A percentile compares a stretch with the other conserved stretches of the same genome.
These are phyloP conservation scores for Diospyros lotus DNA, from an alignment of 148 eudicot species.

Conservation along the genomic window DNA sequence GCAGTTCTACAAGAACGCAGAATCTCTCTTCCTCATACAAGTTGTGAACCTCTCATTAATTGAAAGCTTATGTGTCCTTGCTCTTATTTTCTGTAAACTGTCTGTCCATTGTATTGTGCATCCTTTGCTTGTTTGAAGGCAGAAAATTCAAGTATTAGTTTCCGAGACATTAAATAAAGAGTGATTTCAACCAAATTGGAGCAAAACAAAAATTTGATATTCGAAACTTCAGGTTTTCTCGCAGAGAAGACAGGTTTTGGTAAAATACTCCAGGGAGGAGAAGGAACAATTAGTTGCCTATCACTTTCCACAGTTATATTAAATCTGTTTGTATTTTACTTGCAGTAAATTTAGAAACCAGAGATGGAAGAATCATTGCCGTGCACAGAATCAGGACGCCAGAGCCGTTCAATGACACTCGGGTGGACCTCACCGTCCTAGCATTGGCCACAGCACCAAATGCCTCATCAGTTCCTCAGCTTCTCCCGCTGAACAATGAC, in stretches of 20 bases:
- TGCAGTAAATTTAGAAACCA: constrained; percentile 39
- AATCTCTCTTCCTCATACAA: too few relatives aligned
- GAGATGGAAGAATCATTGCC: constrained; percentile 31
- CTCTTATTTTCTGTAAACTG: too few relatives aligned
- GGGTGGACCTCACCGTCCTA: constrained; percentile 20
- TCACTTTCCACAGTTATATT: not conserved
- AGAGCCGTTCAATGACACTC: constrained; percentile 16
- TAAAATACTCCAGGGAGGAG: not conserved
- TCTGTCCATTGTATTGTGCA: too few relatives aligned
- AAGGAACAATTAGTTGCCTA: not conserved
- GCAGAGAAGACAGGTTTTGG: not conserved
- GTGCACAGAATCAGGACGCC: not conserved
- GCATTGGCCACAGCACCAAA: constrained; percentile 20
- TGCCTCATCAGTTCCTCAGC: constrained; percentile 5
- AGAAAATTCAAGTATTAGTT: too few relatives aligned
- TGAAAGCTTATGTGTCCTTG: too few relatives aligned
- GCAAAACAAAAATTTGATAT: too few relatives aligned
- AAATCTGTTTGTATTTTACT: not conserved
- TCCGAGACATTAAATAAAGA: too few relatives aligned
- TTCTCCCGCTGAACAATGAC: constrained; percentile 2
- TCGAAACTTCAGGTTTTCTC: too few relatives aligned
- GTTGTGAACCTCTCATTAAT: too few relatives aligned
- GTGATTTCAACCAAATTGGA: too few relatives aligned
- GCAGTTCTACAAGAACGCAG: too few relatives aligned
- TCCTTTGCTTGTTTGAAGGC: too few relatives aligned